These are phyloP conservation scores for Aspergillus funiculosus DNA, from an alignment of 495 filamentous ascomycete genomes.

Conservation along the genomic window DNA sequence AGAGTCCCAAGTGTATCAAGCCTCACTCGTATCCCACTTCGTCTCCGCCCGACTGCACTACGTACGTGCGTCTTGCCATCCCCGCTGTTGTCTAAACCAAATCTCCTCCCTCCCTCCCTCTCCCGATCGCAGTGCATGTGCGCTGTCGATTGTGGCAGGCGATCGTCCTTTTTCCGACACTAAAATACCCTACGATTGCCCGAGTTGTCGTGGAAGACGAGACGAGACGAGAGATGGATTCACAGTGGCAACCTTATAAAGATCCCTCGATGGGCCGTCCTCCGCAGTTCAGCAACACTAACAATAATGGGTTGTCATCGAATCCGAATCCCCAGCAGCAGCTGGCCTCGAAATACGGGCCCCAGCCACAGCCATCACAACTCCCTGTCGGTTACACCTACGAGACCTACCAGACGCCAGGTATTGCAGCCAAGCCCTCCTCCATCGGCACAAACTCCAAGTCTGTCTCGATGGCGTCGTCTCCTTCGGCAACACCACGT, in stretches of 20 bases:
- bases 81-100: conserved; percentile 30
- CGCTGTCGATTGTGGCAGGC: conserved; percentile 25
- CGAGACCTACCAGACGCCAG: conserved; percentile 60
- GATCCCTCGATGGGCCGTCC: conserved; percentile 42
- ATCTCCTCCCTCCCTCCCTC: too few species aligned
- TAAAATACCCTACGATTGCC: conserved; percentile 3
- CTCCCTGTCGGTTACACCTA: conserved; percentile 65
- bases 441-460: conserved; percentile 50
- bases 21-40: conserved; percentile 14
- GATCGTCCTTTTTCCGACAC: conserved; percentile 14
- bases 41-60: conserved; percentile 28
- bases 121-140: conserved; percentile 33
- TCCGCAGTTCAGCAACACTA: conserved; percentile 36
- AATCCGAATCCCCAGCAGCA: conserved; percentile 33
- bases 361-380: conserved; percentile 50
- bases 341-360: conserved; percentile 37
- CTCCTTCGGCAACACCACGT: conserved; percentile 61
- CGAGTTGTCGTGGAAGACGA: conserved; percentile 6
- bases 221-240: conserved; percentile 40
- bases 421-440: conserved; percentile 38
- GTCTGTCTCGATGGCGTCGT: conserved; percentile 52
- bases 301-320: conserved; percentile 32
- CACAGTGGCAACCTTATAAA: conserved; percentile 49
- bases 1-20: conserved; percentile 21
- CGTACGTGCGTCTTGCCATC: conserved; percentile 27